phyloP scores from a whole-genome alignment of 1,284 basidiomycete species.

The Waitea zeae region DNA sequence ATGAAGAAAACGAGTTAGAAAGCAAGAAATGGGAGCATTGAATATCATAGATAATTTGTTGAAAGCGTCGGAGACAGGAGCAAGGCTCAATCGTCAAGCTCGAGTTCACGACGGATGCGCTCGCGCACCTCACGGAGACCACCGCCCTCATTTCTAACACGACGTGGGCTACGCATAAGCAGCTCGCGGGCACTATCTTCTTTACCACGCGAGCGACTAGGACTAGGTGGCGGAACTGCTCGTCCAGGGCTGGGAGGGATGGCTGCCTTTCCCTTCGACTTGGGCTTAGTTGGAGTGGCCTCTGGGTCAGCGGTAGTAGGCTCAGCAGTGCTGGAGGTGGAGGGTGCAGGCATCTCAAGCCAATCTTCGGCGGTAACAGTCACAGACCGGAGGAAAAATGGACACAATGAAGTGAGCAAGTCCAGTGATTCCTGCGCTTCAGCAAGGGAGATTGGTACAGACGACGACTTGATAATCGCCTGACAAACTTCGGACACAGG shows the following conservation, averaged over 20 bases:
- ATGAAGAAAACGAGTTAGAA: no score
- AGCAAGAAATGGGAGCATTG: no score
- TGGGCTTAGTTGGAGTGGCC: slow-evolving; percentile 15
- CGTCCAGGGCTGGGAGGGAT: background rate
- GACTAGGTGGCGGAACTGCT: slow-evolving; percentile 15
- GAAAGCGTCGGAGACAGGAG: no score
- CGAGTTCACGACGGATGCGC: slow-evolving; percentile 59
- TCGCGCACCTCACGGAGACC: slow-evolving; percentile 63
- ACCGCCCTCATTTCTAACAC: slow-evolving; percentile 47
- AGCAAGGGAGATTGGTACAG: slow-evolving; percentile 54
- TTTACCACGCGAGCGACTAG: slow-evolving; percentile 18
- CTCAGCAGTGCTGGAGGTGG: slow-evolving; percentile 10
- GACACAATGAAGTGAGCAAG: slow-evolving; percentile 49
- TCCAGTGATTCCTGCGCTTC: slow-evolving; percentile 59
- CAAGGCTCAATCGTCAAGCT: slow-evolving; percentile 47
- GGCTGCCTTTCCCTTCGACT: no score
- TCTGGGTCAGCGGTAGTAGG: slow-evolving; percentile 9
- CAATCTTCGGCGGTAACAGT: slow-evolving; percentile 53
- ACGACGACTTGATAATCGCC: slow-evolving; percentile 59
- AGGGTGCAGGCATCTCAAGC: slow-evolving; percentile 61
- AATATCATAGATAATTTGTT: no score
- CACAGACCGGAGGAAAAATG: slow-evolving; percentile 55
- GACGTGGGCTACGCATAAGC: slow-evolving; percentile 46
- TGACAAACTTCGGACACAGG: slow-evolving; percentile 44
- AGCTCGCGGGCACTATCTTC: slow-evolving; percentile 40